Evolutionary conservation across 306 rosid species (phyloP), one percentile per base, ranked within the genome.

Genomic region (Fragaria nilgerrensis): DNA sequence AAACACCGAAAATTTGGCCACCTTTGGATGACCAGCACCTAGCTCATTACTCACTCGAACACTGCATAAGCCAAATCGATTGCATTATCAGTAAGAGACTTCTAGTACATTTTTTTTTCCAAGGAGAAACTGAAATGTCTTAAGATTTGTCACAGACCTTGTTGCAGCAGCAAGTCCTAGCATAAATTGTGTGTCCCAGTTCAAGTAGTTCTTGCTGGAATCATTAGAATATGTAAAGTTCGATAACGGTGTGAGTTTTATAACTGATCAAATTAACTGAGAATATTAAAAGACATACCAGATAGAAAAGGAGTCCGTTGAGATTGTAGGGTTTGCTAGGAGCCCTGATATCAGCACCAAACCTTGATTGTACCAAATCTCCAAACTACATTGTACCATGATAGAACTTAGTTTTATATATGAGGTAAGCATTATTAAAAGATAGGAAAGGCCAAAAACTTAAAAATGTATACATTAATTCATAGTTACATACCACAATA

Each of bases 301-400:
- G 68, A 88, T 78, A 13, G 93, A 84, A 71, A 91, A 82, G n/a
- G 96, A 77, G 76, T 91, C 96, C 1, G 89, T 53, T 32, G 93
- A 36, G 43, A 87, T n/a, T 44, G 91, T 89, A 19, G 96, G 96
- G 65, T 88, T 81, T 10, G 82, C 8, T 20, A 88, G 93, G 34
- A 92, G 77, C 37, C 97, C 97, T 79, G 96, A 90, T 84, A 92
- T 83, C 49, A 90, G 87, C 53, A 90, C 91, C 16, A 92, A 85
- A 32, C 92, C 93, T 47, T 88, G 97, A 77, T 7, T 85, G 80
- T 92, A 92, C 96, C 97, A 92, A 79, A 87, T 84, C 90, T 92
- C 96, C 90, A 92, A 86, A 69, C 90, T 88, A 32, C 84, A 78
- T 25, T 14, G 50, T 49, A 36, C 23, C 58, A 70, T 70, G 3